A percentile compares a stretch with the other conserved stretches of the same genome.
Evolutionary conservation across 345 rosid genomes (phyloP).

Genomic region (Hypericum androsaemum): DNA sequence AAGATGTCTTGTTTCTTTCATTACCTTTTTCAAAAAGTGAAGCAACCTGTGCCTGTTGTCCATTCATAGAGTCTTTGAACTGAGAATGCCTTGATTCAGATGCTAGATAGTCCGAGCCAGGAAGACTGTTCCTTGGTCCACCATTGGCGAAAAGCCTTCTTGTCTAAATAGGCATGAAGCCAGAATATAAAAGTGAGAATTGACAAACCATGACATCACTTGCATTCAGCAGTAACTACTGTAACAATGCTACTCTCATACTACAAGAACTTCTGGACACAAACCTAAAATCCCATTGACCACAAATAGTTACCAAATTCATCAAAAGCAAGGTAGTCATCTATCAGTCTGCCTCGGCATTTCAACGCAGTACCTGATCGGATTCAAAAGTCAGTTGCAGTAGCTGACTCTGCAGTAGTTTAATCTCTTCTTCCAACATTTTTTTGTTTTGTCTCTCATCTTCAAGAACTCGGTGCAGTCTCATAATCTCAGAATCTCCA

Average conservation of each 20-base stretch:
- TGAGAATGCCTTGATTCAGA: constrained; percentile 15
- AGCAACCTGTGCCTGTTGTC: constrained; percentile 15
- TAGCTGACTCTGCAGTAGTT: constrained; percentile 17
- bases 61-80: constrained; percentile 12
- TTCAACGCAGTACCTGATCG: constrained; percentile 13
- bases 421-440: constrained; percentile 19
- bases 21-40: constrained; percentile 27
- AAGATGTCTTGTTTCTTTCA: not conserved
- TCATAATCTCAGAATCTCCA: constrained; percentile 21
- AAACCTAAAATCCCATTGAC: not conserved
- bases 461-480: constrained; percentile 18
- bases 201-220: not conserved
- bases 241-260: not conserved
- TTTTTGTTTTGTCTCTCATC: constrained; percentile 19
- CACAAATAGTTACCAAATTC: not conserved
- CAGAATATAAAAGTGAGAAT: not conserved
- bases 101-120: constrained; percentile 12
- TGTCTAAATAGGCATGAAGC: constrained; percentile 8
- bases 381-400: constrained; percentile 20
- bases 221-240: constrained; percentile 1
- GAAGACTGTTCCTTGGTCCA: constrained; percentile 16
- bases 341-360: too few species aligned
- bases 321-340: too few species aligned
- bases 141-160: constrained; percentile 17
- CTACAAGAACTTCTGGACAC: not conserved